Evolutionary conservation across 2,329 filamentous ascomycete species (phyloP).

Genomic region (Pochonia chlamydosporia): DNA sequence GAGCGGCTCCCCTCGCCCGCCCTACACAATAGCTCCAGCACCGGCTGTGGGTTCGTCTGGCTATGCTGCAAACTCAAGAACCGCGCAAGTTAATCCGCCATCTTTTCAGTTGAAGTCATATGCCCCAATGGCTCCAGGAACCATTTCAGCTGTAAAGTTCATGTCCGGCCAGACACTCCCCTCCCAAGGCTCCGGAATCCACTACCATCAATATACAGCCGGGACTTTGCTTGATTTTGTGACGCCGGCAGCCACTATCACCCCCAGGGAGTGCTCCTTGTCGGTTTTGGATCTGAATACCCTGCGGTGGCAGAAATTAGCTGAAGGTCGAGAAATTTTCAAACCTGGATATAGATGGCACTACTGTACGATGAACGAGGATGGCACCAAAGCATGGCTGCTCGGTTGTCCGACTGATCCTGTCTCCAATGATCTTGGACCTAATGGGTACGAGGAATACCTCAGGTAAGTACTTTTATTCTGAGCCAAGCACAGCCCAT

Average conservation of each 20-base stretch:
- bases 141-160: constrained; percentile 87
- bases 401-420: constrained; percentile 83
- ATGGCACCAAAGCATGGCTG: constrained; percentile 94
- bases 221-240: constrained; percentile 91
- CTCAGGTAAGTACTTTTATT: constrained; percentile 45
- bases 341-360: constrained; percentile 92
- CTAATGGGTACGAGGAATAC: constrained; percentile 78
- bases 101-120: constrained; percentile 66
- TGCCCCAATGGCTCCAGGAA: constrained; percentile 78
- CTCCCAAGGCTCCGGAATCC: constrained; percentile 81
- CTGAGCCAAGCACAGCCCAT: background rate
- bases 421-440: constrained; percentile 56
- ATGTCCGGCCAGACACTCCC: constrained; percentile 75
- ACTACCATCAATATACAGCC: constrained; percentile 93
- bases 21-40: constrained; percentile 44
- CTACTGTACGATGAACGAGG: constrained; percentile 93
- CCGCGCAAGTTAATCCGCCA: constrained; percentile 59
- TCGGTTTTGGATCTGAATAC: constrained; percentile 83
- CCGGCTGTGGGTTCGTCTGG: constrained; percentile 53
- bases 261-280: constrained; percentile 80
- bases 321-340: constrained; percentile 91
- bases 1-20: constrained; percentile 45
- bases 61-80: constrained; percentile 63
- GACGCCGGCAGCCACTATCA: constrained; percentile 83
- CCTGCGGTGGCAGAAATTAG: constrained; percentile 89